Evolutionary conservation across 257 asterid species (phyloP).

Genomic region (Fraxinus anomala): DNA sequence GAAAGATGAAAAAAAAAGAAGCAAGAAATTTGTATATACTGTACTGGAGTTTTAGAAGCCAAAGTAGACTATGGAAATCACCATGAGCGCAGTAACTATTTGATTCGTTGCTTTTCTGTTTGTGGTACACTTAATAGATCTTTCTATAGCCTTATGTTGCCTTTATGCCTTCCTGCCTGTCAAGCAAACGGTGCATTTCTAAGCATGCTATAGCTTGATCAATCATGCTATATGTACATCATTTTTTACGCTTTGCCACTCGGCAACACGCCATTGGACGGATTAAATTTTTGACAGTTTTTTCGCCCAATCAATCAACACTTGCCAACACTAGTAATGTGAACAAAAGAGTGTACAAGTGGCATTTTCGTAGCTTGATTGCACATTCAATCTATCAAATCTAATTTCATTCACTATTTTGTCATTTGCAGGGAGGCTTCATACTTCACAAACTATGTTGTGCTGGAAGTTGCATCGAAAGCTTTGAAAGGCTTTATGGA

Average conservation of each 20-base stretch:
- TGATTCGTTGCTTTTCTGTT: background rate
- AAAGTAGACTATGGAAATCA: background rate
- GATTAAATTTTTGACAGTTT: too few relatives aligned
- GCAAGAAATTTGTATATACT: background rate
- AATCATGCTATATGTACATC: too few relatives aligned
- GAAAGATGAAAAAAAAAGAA: background rate
- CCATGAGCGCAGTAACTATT: background rate
- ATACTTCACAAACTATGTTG: background rate
- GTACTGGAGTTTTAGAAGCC: background rate
- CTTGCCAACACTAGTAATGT: too few relatives aligned
- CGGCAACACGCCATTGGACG: too few relatives aligned
- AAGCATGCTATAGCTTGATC: background rate
- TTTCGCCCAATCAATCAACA: too few relatives aligned
- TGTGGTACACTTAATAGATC: background rate
- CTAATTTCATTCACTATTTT: conserved; percentile 13
- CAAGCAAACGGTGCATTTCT: background rate
- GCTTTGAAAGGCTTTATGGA: background rate
- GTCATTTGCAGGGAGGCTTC: conserved; percentile 24
- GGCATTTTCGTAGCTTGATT: too few relatives aligned
- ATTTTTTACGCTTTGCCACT: too few relatives aligned
- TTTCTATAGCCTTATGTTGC: background rate
- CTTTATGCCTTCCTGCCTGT: background rate
- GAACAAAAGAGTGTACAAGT: too few relatives aligned
- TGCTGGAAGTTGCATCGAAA: conserved; percentile 20
- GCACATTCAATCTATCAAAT: background rate